Conservation (phyloP, 2,329 filamentous ascomycete species). For the Dactylellina cionopaga region DNA sequence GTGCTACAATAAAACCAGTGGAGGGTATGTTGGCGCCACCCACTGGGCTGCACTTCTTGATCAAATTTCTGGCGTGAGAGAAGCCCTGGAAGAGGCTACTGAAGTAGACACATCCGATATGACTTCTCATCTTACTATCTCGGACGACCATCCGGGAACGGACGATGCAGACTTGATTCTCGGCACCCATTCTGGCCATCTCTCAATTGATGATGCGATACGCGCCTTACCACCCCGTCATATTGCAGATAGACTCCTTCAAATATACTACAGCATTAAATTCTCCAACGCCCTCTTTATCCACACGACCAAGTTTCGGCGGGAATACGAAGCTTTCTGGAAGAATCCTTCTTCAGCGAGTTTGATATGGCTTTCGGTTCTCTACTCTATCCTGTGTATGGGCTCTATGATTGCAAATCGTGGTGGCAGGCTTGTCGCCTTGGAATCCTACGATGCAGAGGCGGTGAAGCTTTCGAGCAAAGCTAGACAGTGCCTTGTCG, state of each 20-base stretch:
- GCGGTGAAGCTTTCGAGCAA: slow-evolving; percentile 59
- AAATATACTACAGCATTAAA: slow-evolving; percentile 61
- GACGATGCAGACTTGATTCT: slow-evolving; percentile 59
- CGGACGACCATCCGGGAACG: slow-evolving; percentile 56
- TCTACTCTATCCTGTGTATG: slow-evolving; percentile 64
- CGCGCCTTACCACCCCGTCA: slow-evolving; percentile 60
- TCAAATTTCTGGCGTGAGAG: slow-evolving; percentile 61
- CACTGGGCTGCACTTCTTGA: slow-evolving; percentile 63
- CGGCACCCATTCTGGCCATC: slow-evolving; percentile 55
- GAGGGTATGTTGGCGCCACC: slow-evolving; percentile 61
- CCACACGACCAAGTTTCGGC: slow-evolving; percentile 64
- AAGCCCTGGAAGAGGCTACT: slow-evolving; percentile 58
- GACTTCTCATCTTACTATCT: slow-evolving; percentile 57
- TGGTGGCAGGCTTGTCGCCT: slow-evolving; percentile 47
- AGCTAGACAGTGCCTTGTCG: slow-evolving; percentile 64
- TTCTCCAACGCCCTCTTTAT: slow-evolving; percentile 61
- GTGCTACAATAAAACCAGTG: slow-evolving; percentile 47
- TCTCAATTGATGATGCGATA: slow-evolving; percentile 59
- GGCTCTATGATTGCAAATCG: slow-evolving; percentile 45
- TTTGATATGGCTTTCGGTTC: slow-evolving; percentile 66
- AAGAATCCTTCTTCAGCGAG: slow-evolving; percentile 60
- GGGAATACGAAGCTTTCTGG: slow-evolving; percentile 66
- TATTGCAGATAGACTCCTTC: slow-evolving; percentile 60
- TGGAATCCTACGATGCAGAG: slow-evolving; percentile 55
- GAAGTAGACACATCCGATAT: slow-evolving; percentile 54